Percentiles rank a stretch among this genome's conserved stretches.
Evolutionary conservation across 2,329 filamentous ascomycete genomes (phyloP).

Genomic region (Basipetospora sp.): DNA sequence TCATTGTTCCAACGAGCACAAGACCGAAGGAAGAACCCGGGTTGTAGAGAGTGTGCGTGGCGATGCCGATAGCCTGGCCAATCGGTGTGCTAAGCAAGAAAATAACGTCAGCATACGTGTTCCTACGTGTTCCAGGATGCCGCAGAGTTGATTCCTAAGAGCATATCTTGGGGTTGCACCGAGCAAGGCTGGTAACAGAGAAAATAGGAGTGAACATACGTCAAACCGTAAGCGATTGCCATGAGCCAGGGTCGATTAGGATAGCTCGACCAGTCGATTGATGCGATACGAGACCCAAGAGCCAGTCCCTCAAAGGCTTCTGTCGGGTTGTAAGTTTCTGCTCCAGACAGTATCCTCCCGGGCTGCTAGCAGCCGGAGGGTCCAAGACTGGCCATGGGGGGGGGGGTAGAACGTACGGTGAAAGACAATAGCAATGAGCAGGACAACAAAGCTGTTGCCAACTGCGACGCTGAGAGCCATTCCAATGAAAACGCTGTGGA

Average conservation of each 20-base stretch:
- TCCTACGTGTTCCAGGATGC: too few species aligned
- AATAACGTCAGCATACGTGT: too few species aligned
- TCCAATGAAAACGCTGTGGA: constrained; percentile 69
- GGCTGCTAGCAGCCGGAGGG: too few species aligned
- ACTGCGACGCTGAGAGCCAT: constrained; percentile 70
- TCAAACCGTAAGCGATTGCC: constrained; percentile 42
- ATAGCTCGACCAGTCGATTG: constrained; percentile 28
- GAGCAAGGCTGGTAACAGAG: too few species aligned
- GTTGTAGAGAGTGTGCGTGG: constrained; percentile 55
- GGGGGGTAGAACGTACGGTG: constrained; percentile 33
- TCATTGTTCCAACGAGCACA: constrained; percentile 59
- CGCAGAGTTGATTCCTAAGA: too few species aligned
- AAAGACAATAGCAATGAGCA: constrained; percentile 64
- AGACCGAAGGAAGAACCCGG: constrained; percentile 51
- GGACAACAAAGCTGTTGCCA: constrained; percentile 61
- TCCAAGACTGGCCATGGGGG: too few species aligned
- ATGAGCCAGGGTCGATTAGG: constrained; percentile 40
- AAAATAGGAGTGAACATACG: constrained; percentile 19
- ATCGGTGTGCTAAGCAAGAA: constrained; percentile 53
- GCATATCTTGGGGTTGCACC: too few species aligned
- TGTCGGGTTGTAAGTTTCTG: constrained; percentile 9
- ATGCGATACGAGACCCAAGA: constrained; percentile 48
- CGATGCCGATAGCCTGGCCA: constrained; percentile 58
- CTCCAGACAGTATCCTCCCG: too few species aligned
- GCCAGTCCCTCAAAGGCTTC: constrained; percentile 43